phyloP scores from a whole-genome alignment of 2,329 filamentous ascomycete genomes.

The Fusarium sororula region DNA sequence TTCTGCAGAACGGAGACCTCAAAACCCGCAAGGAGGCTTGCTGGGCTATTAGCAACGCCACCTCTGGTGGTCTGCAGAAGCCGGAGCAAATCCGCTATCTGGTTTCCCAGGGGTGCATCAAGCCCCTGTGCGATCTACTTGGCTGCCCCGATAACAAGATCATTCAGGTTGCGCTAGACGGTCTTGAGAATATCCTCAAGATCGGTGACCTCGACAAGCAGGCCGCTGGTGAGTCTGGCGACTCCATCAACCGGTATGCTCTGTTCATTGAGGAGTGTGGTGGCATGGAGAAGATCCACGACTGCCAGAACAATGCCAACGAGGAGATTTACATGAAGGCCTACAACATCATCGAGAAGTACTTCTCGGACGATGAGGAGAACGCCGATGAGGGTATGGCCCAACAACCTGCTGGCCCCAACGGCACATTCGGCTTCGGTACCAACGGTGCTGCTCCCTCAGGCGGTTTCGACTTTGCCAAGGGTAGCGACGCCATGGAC shows the following conservation, averaged over 20 bases:
- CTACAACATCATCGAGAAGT: constrained; percentile 99
- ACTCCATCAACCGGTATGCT: constrained; percentile 94
- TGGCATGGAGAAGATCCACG: constrained; percentile 99
- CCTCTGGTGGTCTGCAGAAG: constrained; percentile 96
- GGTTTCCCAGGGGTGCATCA: constrained; percentile 93
- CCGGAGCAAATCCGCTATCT: constrained; percentile 98
- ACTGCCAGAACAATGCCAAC: constrained; percentile 99
- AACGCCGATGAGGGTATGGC: constrained; percentile 84
- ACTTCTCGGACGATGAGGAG: constrained; percentile 98
- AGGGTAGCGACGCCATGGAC: constrained; percentile 71
- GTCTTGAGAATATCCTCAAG: constrained; percentile 99
- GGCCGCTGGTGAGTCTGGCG: constrained; percentile 75
- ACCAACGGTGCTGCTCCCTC: constrained; percentile 70
- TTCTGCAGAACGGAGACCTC: constrained; percentile 95
- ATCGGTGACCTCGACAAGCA: constrained; percentile 99
- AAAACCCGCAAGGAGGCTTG: constrained; percentile 99
- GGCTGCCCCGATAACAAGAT: constrained; percentile 99
- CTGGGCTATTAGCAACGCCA: constrained; percentile 99
- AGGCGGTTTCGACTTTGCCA: constrained; percentile 94
- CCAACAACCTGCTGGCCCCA: constrained; percentile 69
- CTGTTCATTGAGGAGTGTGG: constrained; percentile 98
- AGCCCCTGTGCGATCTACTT: constrained; percentile 93
- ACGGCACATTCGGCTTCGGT: constrained; percentile 83
- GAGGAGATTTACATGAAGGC: constrained; percentile 99
- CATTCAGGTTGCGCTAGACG: constrained; percentile 97